Conservation (phyloP, 192 early-diverging fungal species). For the Mortierella antarctica region DNA sequence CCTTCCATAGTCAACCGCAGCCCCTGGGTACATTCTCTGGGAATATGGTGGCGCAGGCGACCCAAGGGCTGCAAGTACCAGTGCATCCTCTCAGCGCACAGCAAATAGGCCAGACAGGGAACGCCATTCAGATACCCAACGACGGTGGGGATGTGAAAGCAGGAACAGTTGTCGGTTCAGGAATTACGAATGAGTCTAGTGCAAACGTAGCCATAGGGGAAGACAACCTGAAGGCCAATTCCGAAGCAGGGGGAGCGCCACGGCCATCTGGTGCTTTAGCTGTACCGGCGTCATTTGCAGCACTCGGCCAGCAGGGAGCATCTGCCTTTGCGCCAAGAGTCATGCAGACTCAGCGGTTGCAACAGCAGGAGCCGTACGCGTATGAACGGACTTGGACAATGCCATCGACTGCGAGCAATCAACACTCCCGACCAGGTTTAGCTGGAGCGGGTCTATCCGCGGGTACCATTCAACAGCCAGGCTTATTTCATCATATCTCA, state of each 20-base stretch:
- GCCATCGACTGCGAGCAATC: neutral
- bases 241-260: neutral
- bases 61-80: neutral
- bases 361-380: neutral
- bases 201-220: no score
- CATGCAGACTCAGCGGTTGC: conserved; percentile 6
- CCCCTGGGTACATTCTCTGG: neutral
- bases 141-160: no score
- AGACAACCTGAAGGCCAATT: no score
- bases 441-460: neutral
- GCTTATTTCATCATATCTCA: conserved; percentile 1
- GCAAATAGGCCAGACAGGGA: neutral
- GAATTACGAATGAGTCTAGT: no score
- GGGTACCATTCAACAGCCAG: conserved; percentile 5
- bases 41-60: neutral
- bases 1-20: conserved; percentile 1
- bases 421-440: conserved; percentile 10
- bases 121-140: neutral
- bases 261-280: neutral
- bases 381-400: conserved; percentile 20
- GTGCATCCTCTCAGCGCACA: conserved; percentile 13
- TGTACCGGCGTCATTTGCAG: neutral
- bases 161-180: no score
- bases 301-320: neutral
- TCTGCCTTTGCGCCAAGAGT: no score